Evolutionary conservation across 2,329 filamentous ascomycete genomes (phyloP).

Genomic region (Graphilbum ipis-grandicollis): DNA sequence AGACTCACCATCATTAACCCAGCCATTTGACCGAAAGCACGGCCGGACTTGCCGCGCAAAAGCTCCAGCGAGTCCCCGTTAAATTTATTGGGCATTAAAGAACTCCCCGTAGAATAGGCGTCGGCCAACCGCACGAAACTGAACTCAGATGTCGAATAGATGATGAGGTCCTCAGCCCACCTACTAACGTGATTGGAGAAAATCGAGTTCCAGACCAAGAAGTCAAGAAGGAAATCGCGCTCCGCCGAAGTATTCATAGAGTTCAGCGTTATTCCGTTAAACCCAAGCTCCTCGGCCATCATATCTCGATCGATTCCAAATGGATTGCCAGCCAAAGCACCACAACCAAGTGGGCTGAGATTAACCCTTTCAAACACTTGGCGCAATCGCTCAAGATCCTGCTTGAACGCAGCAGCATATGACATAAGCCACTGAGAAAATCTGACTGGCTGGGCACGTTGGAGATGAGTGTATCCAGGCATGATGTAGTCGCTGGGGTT

Average conservation of each 20-base stretch:
- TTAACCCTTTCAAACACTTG: conserved; percentile 63
- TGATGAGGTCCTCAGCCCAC: conserved; percentile 74
- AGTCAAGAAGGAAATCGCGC: conserved; percentile 70
- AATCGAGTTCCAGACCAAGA: conserved; percentile 61
- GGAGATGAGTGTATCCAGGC: conserved; percentile 79
- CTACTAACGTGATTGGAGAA: conserved; percentile 66
- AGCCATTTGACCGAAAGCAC: too few relatives aligned
- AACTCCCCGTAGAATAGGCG: too few relatives aligned
- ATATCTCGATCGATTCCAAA: conserved; percentile 67
- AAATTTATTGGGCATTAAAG: too few relatives aligned
- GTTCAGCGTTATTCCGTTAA: conserved; percentile 59
- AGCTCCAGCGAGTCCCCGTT: too few relatives aligned
- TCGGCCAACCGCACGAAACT: conserved; percentile 55
- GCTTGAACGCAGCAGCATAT: conserved; percentile 52
- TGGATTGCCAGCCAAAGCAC: conserved; percentile 65
- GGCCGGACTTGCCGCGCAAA: too few relatives aligned
- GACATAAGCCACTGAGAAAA: conserved; percentile 73
- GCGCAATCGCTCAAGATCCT: conserved; percentile 60
- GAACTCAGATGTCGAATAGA: conserved; percentile 63
- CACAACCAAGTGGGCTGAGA: conserved; percentile 50
- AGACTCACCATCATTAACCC: too few relatives aligned
- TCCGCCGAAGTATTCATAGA: conserved; percentile 61
- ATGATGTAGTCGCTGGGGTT: conserved; percentile 65
- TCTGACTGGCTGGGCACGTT: conserved; percentile 62
- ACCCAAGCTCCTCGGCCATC: conserved; percentile 67